Evolutionary conservation across 164 flowering plant species (phyloP).

Genomic region (Magnolia officinalis): DNA sequence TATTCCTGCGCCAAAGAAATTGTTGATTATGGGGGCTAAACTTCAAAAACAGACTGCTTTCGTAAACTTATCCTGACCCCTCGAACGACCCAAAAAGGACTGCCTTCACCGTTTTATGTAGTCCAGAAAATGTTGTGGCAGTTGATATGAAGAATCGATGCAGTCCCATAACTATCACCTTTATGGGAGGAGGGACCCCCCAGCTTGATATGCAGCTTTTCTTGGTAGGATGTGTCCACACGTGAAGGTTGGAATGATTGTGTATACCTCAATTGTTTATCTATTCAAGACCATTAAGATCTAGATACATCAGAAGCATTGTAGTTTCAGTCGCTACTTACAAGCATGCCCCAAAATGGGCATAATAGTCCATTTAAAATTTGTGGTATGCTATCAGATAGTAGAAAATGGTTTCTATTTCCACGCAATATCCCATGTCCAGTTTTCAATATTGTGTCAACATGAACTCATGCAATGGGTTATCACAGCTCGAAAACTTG

Average conservation of each 20-base stretch:
- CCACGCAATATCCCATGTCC: background rate
- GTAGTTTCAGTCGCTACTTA: background rate
- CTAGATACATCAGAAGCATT: background rate
- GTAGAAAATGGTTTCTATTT: background rate
- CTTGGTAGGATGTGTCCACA: background rate
- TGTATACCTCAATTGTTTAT: background rate
- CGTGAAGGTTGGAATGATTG: background rate
- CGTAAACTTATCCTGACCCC: constrained; percentile 20
- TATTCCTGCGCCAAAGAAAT: constrained; percentile 97
- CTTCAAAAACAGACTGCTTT: constrained; percentile 33
- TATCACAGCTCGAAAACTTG: background rate
- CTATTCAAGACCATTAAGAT: background rate
- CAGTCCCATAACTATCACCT: constrained; percentile 15
- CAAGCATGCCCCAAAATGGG: background rate
- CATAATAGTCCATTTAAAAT: background rate
- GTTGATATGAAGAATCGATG: constrained; percentile 15
- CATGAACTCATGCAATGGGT: background rate
- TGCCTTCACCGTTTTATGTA: constrained; percentile 13
- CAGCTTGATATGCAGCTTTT: constrained; percentile 10
- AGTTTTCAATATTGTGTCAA: background rate
- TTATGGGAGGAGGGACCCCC: constrained; percentile 4
- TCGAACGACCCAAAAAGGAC: constrained; percentile 18
- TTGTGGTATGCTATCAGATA: background rate
- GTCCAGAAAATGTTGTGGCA: constrained; percentile 13
- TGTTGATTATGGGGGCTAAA: constrained; percentile 69